A percentile compares a stretch with the other conserved stretches of the same genome.
These are phyloP conservation scores for Solanum sitiens DNA, from an alignment of 257 asterid species.

Conservation along the genomic window DNA sequence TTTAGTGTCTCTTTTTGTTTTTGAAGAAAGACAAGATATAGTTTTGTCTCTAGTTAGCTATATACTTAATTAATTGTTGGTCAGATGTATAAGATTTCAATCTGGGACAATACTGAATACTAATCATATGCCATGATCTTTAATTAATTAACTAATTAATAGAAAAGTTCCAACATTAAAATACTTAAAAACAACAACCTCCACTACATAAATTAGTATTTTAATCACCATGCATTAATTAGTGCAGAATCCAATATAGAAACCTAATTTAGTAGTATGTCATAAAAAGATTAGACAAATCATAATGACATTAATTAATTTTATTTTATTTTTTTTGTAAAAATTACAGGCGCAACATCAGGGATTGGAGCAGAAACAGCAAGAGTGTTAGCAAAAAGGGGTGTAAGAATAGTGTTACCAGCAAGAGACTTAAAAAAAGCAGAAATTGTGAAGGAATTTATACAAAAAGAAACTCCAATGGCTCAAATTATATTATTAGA, in stretches of 20 bases:
- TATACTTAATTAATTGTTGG: neutral
- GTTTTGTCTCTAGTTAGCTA: slow-evolving; percentile 26
- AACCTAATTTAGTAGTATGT: neutral
- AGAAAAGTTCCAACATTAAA: neutral
- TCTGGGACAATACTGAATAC: slow-evolving; percentile 2
- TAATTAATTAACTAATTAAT: neutral
- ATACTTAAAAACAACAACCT: neutral
- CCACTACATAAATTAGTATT: neutral
- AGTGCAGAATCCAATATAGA: neutral
- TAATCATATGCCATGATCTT: slow-evolving; percentile 6
- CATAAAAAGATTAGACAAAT: neutral
- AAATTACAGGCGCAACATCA: slow-evolving; percentile 61
- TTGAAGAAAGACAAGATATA: slow-evolving; percentile 18
- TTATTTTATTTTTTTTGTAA: neutral
- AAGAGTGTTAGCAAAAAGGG: slow-evolving; percentile 68
- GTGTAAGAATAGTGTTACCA: slow-evolving; percentile 65
- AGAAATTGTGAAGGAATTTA: slow-evolving; percentile 40
- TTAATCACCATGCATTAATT: neutral
- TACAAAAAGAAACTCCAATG: slow-evolving; percentile 39
- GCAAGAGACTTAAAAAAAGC: slow-evolving; percentile 74
- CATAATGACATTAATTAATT: neutral
- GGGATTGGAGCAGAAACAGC: slow-evolving; percentile 96
- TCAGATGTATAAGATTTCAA: slow-evolving; percentile 1
- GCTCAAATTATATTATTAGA: slow-evolving; percentile 58
- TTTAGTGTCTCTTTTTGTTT: neutral